Base-by-base conservation (phyloP, 1,284 basidiomycete genomes). In the Leucocoprinus gongylophorus region DNA sequence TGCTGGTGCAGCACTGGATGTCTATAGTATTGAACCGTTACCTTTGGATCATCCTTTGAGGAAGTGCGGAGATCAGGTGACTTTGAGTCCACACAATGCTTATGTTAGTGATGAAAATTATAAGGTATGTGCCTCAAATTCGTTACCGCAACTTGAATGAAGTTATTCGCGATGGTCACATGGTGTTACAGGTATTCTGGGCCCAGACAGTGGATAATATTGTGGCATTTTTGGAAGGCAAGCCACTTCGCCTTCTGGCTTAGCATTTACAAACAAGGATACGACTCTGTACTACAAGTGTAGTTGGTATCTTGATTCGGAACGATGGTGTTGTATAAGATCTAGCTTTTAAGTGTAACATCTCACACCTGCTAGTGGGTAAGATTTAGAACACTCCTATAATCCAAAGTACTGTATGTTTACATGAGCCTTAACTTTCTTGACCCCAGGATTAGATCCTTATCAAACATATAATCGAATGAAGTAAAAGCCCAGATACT, bases 1-100 rank as follows among this genome's bases (percentile, higher is more conserved):
- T 20, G 73, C 78, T 13, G 74, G 68, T 58, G 87, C 69, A 46
- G 82, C 75, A 0, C 59, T 80, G 50, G 76, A 80, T 60, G 83
- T 85, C 0, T 86, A 76, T 60, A 79, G 83, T 41, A 59, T 74
- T 33, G 83, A 85, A 58, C 83, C 83, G 6, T 64, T 86, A 37
- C 80, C 81, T 3, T 56, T 74, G 20, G 72, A 79, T 47, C 78
- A 82, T 59, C 73, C 78, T 0, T 57, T 85, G 40, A 67, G 78
- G 40, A 67, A 64, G 46, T 64, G 78, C 55, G 64, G 73, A 35
- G 78, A 81, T 57, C 42, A 29, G 9, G 74, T 80, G 15, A 80
- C 74, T 17, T 63, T 84, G 44, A 79, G 73, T 10, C 83, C 83
- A 0, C 83, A 85, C 59, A 76, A 73, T 57, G 82, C 74, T 6